Evolutionary conservation across 2,329 filamentous ascomycete genomes (phyloP), one percentile per base, ranked within the genome.

Genomic region (Fusarium verticillioides): DNA sequence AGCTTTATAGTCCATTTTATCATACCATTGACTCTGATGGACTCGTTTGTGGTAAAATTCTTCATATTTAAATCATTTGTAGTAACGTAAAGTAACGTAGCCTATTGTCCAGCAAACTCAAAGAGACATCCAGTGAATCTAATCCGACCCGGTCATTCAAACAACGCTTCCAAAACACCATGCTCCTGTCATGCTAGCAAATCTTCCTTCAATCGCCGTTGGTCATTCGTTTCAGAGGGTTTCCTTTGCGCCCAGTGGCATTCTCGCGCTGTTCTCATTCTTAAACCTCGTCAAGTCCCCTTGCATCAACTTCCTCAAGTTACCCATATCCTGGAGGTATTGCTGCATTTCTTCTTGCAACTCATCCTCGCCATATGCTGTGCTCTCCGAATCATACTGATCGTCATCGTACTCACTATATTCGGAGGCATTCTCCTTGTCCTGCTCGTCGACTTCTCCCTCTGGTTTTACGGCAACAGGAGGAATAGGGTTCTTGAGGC

Each of bases 401-500:
- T 87, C 87, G 46, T 89, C 89, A 53, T 92, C 88, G 43, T 50
- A 50, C 59, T 91, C 91, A 32, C 89, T 88, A 53, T 90, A 88
- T 57, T 86, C 84, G n/a, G 85, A 84, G 10, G 77, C 79, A 30
- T 80, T 81, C 23, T 82, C 82, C 70, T 85, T 82, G 32, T 80
- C 82, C 66, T 82, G 81, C 49, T 81, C 76, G 58, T 70, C 73
- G 67, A 79, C 60, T 54, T 79, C 75, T 65, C 79, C 69, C 53
- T 75, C 78, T 21, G 78, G 34, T 60, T 78, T 78, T 60, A 87
- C 84, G 39, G 81, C 80, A 7, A 90, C 86, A 7, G 86, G 79
- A 2, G 94, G 92, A 72, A 99, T 98, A 0, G 96, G 96, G 79
- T 98, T 98, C 85, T 94, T 96, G 76, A 98, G 83, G 79, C 94